phyloP scores from a whole-genome alignment of 2,329 filamentous ascomycete species.

The Ophiostoma fasciatum region DNA sequence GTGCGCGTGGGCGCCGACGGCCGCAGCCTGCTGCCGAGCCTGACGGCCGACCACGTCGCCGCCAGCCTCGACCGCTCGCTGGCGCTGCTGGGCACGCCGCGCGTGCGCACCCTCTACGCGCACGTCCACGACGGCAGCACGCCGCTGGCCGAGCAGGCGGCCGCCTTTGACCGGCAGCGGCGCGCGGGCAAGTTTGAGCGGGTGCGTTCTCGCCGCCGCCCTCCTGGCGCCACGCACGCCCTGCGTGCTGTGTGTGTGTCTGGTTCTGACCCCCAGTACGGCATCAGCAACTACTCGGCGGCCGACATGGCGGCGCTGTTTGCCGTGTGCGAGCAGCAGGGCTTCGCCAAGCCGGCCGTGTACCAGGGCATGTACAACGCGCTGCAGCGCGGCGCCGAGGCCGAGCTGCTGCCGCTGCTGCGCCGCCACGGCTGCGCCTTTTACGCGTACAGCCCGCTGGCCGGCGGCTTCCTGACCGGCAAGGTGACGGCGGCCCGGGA shows the following conservation, averaged over 20 bases:
- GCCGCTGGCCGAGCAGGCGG: constrained; percentile 16
- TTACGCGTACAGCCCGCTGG: constrained; percentile 12
- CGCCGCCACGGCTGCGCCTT: constrained; percentile 25
- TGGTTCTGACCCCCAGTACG: too few relatives aligned
- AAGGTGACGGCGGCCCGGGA: too few relatives aligned
- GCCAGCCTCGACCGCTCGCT: constrained; percentile 7
- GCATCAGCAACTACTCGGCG: constrained; percentile 29
- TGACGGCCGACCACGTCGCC: constrained; percentile 3
- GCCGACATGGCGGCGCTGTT: constrained; percentile 28
- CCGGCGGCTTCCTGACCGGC: constrained; percentile 11
- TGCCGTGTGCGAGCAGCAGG: constrained; percentile 22
- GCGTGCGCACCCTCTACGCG: constrained; percentile 12
- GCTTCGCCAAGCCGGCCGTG: constrained; percentile 25
- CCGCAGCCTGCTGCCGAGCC: too few relatives aligned
- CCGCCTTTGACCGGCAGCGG: constrained; percentile 18
- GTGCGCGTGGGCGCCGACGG: neutral
- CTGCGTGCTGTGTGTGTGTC: too few relatives aligned
- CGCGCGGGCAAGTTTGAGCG: too few relatives aligned
- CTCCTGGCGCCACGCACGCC: too few relatives aligned
- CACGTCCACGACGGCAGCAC: constrained; percentile 16
- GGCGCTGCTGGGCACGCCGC: constrained; percentile 3
- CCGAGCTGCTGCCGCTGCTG: constrained; percentile 26
- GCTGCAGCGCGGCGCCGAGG: constrained; percentile 24
- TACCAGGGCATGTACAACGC: constrained; percentile 31
- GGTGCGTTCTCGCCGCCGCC: too few relatives aligned